phyloP scores from a whole-genome alignment of 139 green algal genomes.

The Pycnococcus provasolii region DNA sequence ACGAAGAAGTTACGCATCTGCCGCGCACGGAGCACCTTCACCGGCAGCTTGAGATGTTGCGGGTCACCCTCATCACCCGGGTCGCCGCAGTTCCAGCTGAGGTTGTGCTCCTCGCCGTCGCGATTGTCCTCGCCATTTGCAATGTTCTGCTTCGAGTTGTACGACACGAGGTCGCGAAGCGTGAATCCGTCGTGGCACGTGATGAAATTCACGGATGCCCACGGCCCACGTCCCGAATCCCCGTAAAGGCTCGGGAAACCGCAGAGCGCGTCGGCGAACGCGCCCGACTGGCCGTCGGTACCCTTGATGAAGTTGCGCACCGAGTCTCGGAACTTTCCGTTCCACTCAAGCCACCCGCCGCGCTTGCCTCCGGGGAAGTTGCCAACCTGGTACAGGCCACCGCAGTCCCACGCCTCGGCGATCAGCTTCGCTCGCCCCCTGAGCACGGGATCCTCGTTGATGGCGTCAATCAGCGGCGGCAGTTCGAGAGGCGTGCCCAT shows the following conservation, averaged over 20 bases:
- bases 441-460: slow-evolving; percentile 78
- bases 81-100: slow-evolving; percentile 90
- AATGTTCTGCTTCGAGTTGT: slow-evolving; percentile 95
- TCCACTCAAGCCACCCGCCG: slow-evolving; percentile 93
- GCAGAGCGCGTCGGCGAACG: slow-evolving; percentile 30
- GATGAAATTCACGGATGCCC: slow-evolving; percentile 89
- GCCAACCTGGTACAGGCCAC: slow-evolving; percentile 87
- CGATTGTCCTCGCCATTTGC: slow-evolving; percentile 59
- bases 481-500: slow-evolving; percentile 80
- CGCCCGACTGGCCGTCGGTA: slow-evolving; percentile 24
- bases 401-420: slow-evolving; percentile 96
- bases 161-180: slow-evolving; percentile 75
- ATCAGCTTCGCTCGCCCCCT: slow-evolving; percentile 76
- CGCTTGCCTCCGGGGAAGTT: slow-evolving; percentile 18
- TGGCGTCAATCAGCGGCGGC: slow-evolving; percentile 68
- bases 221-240: slow-evolving; percentile 56
- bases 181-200: slow-evolving; percentile 96
- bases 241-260: slow-evolving; percentile 33
- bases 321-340: slow-evolving; percentile 86
- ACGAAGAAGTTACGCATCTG: slow-evolving; percentile 90
- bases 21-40: slow-evolving; percentile 40
- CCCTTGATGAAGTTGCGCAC: slow-evolving; percentile 75
- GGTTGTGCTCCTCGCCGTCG: slow-evolving; percentile 92
- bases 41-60: slow-evolving; percentile 2
- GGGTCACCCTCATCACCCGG: slow-evolving; percentile 57